phyloP scores from a whole-genome alignment of 768 basidiomycete species.

The Psilocybe tampanensis region DNA sequence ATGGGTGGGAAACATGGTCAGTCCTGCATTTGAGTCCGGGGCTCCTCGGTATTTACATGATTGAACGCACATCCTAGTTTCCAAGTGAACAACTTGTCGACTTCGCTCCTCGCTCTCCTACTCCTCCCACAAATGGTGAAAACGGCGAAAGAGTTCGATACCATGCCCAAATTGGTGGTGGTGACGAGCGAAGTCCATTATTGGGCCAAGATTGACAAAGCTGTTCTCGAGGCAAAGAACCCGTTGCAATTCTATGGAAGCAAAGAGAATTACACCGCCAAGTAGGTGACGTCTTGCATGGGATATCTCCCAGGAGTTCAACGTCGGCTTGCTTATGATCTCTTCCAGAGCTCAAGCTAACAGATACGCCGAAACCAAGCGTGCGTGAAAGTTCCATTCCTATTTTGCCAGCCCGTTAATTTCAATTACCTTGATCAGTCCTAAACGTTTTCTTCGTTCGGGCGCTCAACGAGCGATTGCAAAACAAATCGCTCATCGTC shows the following conservation, averaged over 20 bases:
- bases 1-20: constrained; percentile 44
- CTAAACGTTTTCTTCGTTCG: constrained; percentile 44
- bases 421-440: constrained; percentile 25
- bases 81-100: constrained; percentile 49
- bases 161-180: constrained; percentile 40
- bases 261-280: constrained; percentile 28
- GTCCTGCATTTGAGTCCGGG: constrained; percentile 10
- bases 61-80: constrained; percentile 29
- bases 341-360: constrained; percentile 1
- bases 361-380: constrained; percentile 10
- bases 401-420: background rate
- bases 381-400: background rate
- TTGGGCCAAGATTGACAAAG: constrained; percentile 24
- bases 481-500: constrained; percentile 31
- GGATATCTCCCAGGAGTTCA: too few relatives aligned
- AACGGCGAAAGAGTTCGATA: constrained; percentile 32
- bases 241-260: constrained; percentile 34
- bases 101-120: constrained; percentile 40
- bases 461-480: constrained; percentile 34
- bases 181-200: constrained; percentile 47
- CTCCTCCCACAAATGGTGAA: constrained; percentile 44
- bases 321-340: too few relatives aligned
- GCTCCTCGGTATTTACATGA: too few relatives aligned
- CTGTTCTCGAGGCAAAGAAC: constrained; percentile 25
- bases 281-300: constrained; percentile 12